Evolutionary conservation across 2,329 filamentous ascomycete genomes (phyloP), one percentile per base, ranked within the genome.

Genomic region (Cladosporium sp.): DNA sequence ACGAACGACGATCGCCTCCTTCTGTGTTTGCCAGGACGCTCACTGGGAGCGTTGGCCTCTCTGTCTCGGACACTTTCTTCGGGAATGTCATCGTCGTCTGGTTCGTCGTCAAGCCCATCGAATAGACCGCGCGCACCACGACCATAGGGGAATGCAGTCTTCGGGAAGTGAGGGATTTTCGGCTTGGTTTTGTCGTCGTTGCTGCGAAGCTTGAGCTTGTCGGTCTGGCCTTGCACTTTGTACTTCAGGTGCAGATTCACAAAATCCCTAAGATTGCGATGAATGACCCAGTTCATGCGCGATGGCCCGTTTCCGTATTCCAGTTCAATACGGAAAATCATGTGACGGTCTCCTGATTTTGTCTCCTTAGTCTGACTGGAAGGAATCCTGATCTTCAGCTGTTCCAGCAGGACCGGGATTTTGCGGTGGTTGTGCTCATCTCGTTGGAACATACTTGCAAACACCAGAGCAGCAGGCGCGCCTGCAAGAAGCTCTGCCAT

Each of bases 371-470:
- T 82, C 9, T 77, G 75, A 61, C 89, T 95, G 62, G 96, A 89
- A 7, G 84, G 86, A 53, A 99, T 87, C 51, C 80, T 83, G 53
- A 99, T 79, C 68, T 95, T 96, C 53, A 99, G 78, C 72, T 99
- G 93, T 68, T 99, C 93, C 6, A 99, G 79, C 3, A 99, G 80
- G 47, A 99, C 90, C 0, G 93, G 93, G 51, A 99, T 96, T 53
- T 91, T 84, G 71, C 89, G 93, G 70, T 95, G 93, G 43, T 92
- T 90, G 61, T 96, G 89, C 69, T 99, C 93, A 61, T 99, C 93
- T 51, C 93, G 82, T 71, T 97, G 93, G 61, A 97, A 93, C 88
- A 97, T 96, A 64, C 91, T 96, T 7, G 93, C 93, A 47, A 99
- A 75, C 70, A 99, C 95, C 52, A 99, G 75, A 17, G 92, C 93